Evolutionary conservation across 768 basidiomycete species (phyloP).

Genomic region (Zangia roseola): DNA sequence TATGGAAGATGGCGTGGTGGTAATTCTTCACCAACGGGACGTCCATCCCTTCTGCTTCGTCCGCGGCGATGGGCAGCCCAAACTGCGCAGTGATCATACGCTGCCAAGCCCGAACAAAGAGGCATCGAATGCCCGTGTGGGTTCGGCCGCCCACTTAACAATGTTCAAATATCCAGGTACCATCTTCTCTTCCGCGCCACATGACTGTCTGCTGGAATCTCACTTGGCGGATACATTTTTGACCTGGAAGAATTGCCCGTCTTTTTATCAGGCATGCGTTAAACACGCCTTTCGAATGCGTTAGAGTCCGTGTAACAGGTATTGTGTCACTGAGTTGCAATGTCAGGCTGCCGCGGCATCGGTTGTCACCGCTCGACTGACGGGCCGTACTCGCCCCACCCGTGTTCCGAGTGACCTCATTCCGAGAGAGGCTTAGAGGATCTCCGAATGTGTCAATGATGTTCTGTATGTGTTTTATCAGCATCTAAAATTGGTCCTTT

Average conservation of each 20-base stretch:
- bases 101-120: neutral
- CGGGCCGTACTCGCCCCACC: slow-evolving; percentile 7
- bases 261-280: neutral
- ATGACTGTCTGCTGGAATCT: neutral
- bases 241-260: neutral
- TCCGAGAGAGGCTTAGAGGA: neutral
- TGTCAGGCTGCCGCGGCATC: neutral
- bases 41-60: slow-evolving; percentile 9
- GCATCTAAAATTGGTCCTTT: neutral
- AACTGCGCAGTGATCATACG: neutral
- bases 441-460: slow-evolving; percentile 6
- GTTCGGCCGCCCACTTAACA: neutral
- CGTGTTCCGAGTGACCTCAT: slow-evolving; percentile 11
- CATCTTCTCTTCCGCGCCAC: slow-evolving; percentile 2
- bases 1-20: slow-evolving; percentile 14
- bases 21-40: slow-evolving; percentile 1
- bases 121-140: too few relatives aligned
- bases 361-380: neutral
- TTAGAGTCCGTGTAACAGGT: neutral
- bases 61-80: slow-evolving; percentile 14
- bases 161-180: slow-evolving; percentile 2
- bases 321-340: neutral
- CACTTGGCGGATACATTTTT: neutral
- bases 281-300: neutral
- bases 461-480: neutral